Evolutionary conservation across 75 land plant species (phyloP).

Genomic region (Cupressus sempervirens): DNA sequence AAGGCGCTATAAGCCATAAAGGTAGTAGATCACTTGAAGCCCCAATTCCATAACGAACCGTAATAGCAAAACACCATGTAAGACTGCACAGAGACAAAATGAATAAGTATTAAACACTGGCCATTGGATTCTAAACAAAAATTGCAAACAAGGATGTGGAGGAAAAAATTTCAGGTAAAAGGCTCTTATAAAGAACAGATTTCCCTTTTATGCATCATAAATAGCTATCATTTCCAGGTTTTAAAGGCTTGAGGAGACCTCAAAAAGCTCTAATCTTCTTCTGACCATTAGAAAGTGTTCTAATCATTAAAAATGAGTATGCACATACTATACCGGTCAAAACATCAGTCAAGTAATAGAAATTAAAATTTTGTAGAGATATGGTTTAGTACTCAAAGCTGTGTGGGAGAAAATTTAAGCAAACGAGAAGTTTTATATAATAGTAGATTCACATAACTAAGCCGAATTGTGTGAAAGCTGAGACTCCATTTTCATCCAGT

Average conservation of each 20-base stretch:
- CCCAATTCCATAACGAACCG: constrained; percentile 50
- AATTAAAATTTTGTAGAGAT: background rate
- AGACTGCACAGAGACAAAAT: constrained; percentile 44
- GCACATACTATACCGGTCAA: background rate
- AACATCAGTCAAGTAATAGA: background rate
- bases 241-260: background rate
- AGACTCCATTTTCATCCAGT: background rate
- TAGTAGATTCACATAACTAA: no score
- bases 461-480: background rate
- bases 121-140: background rate
- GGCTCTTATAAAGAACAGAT: background rate
- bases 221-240: background rate
- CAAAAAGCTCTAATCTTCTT: background rate
- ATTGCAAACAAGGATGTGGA: background rate
- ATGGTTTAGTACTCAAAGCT: background rate
- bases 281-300: background rate
- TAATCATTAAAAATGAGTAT: background rate
- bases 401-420: background rate
- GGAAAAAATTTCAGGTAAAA: background rate
- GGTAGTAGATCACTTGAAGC: constrained; percentile 67
- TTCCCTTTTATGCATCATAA: background rate
- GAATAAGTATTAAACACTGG: background rate
- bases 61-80: constrained; percentile 51
- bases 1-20: constrained; percentile 76
- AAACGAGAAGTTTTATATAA: background rate